phyloP scores from a whole-genome alignment of 345 rosid genomes.

The Excoecaria cochinchinensis region DNA sequence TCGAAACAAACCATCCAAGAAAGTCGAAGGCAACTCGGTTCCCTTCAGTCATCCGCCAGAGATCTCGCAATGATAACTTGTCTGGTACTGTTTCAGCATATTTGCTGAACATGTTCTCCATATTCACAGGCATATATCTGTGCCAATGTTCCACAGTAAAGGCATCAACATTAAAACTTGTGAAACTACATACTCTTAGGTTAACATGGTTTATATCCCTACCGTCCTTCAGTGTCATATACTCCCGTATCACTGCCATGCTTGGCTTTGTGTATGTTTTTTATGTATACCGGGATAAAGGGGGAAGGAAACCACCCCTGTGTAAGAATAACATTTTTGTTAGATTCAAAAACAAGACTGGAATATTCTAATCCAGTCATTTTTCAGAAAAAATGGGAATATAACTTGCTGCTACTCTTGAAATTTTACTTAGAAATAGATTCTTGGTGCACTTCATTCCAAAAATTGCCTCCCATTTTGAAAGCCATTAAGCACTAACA shows the following conservation, averaged over 20 bases:
- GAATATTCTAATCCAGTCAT: no score
- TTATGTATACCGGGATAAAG: conserved; percentile 62
- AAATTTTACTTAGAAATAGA: no score
- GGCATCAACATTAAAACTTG: background rate
- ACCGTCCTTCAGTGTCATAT: conserved; percentile 84
- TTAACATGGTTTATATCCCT: background rate
- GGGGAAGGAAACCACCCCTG: conserved; percentile 83
- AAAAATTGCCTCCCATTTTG: no score
- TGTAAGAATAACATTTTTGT: background rate
- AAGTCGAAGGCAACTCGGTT: conserved; percentile 53
- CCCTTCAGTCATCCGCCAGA: conserved; percentile 84
- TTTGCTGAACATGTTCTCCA: conserved; percentile 78
- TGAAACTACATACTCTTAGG: background rate
- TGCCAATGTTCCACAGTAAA: background rate
- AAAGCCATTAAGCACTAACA: no score
- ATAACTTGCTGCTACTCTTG: no score
- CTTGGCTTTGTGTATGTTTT: conserved; percentile 71
- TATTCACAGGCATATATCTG: conserved; percentile 55
- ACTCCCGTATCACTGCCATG: conserved; percentile 71
- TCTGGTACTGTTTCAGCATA: conserved; percentile 61
- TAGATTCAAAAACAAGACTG: background rate
- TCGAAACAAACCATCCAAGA: conserved; percentile 53
- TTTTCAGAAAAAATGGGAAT: no score
- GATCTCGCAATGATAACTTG: conserved; percentile 54
- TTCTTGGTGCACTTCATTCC: no score